Conservation (phyloP, 257 asterid genomes). For the Mitragyna speciosa region DNA sequence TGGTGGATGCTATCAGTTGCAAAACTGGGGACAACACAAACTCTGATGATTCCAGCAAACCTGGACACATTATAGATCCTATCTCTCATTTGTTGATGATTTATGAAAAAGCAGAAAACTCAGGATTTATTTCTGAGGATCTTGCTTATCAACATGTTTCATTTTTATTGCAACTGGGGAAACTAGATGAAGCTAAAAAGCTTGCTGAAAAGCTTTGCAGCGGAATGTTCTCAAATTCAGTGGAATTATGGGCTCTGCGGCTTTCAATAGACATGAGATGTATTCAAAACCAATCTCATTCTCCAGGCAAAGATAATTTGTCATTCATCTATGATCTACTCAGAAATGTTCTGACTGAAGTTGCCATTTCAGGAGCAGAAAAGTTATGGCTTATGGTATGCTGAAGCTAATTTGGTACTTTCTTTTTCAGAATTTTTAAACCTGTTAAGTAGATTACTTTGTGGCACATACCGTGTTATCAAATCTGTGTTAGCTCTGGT, state of each 20-base stretch:
- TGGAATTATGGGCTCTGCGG: conserved; percentile 58
- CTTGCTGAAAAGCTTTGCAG: conserved; percentile 58
- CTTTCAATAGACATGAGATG: conserved; percentile 61
- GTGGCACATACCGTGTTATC: neutral
- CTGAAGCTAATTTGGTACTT: conserved; percentile 17
- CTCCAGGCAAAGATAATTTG: conserved; percentile 48
- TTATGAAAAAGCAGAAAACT: conserved; percentile 69
- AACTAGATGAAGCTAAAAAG: conserved; percentile 54
- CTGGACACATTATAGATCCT: conserved; percentile 43
- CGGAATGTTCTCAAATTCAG: conserved; percentile 54
- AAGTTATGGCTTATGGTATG: conserved; percentile 87
- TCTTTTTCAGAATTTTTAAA: conserved; percentile 1
- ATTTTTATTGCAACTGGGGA: conserved; percentile 61
- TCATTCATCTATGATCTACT: conserved; percentile 49
- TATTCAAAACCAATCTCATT: conserved; percentile 30
- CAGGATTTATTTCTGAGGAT: conserved; percentile 61
- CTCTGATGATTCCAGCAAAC: conserved; percentile 23
- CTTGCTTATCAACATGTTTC: conserved; percentile 75
- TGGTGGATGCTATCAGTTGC: conserved; percentile 47
- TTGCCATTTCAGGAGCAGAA: conserved; percentile 62
- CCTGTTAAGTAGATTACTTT: neutral
- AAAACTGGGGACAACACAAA: conserved; percentile 33
- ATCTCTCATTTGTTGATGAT: conserved; percentile 55
- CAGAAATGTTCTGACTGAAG: conserved; percentile 50
- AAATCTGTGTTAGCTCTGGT: neutral